Evolutionary conservation across 805 yeast genomes (phyloP).

Genomic region (Kurtzmaniella cleridarum): DNA sequence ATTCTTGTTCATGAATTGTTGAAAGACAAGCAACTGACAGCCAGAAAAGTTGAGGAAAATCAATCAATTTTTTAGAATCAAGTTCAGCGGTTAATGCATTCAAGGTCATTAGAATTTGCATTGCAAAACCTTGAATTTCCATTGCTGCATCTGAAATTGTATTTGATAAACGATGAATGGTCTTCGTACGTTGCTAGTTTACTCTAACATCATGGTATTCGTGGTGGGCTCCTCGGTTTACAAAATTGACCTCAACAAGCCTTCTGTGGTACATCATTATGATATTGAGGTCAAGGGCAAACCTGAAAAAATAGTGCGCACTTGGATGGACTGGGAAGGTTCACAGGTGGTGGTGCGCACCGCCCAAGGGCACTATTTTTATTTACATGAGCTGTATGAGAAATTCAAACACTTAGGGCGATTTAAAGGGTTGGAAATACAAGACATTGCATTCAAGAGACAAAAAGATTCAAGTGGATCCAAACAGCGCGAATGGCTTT

Average conservation of each 20-base stretch:
- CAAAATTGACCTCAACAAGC: slow-evolving; percentile 31
- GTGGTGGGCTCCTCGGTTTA: slow-evolving; percentile 15
- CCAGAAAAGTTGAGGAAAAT: slow-evolving; percentile 95
- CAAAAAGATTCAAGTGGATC: slow-evolving; percentile 3
- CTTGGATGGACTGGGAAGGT: slow-evolving; percentile 38
- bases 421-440: slow-evolving; percentile 24
- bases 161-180: slow-evolving; percentile 72
- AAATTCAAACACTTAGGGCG: slow-evolving; percentile 28
- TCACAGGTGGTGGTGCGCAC: slow-evolving; percentile 26
- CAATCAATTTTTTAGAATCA: slow-evolving; percentile 69
- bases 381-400: slow-evolving; percentile 25
- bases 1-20: slow-evolving; percentile 90
- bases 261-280: slow-evolving; percentile 24
- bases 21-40: slow-evolving; percentile 85
- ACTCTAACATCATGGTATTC: slow-evolving; percentile 31
- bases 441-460: slow-evolving; percentile 18
- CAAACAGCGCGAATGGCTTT: slow-evolving; percentile 20
- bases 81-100: slow-evolving; percentile 88
- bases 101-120: slow-evolving; percentile 94
- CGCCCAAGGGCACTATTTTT: slow-evolving; percentile 18
- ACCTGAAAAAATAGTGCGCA: slow-evolving; percentile 14
- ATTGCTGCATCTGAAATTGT: slow-evolving; percentile 85
- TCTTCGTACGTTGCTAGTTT: slow-evolving; percentile 22
- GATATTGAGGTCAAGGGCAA: slow-evolving; percentile 9
- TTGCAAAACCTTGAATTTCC: slow-evolving; percentile 93